These are phyloP conservation scores for Linnemannia exigua DNA, from an alignment of 192 early-diverging fungal species.

Conservation along the genomic window DNA sequence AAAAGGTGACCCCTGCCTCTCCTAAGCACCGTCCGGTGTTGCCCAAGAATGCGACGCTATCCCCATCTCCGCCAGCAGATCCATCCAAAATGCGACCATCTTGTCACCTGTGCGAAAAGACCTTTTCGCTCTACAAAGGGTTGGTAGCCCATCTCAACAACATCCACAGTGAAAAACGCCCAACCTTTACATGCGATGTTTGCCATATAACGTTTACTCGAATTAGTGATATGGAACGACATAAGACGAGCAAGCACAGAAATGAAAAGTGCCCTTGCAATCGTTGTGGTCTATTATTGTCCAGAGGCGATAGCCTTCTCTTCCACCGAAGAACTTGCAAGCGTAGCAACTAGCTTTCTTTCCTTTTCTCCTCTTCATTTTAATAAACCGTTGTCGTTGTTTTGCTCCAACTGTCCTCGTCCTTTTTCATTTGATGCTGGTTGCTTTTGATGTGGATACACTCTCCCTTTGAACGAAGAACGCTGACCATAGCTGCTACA, in stretches of 20 bases:
- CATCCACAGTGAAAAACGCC: not conserved
- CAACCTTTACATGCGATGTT: not conserved
- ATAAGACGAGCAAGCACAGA: not conserved
- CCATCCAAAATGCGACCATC: not conserved
- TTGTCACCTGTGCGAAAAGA: not conserved
- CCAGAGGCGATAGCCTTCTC: not conserved
- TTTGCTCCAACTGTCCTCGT: too few relatives aligned
- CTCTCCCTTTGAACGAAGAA: too few relatives aligned
- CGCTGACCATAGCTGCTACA: too few relatives aligned
- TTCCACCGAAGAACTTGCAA: not conserved
- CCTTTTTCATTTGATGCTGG: too few relatives aligned
- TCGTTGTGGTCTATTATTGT: not conserved
- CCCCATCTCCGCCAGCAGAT: not conserved
- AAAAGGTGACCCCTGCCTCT: not conserved
- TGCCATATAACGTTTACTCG: not conserved
- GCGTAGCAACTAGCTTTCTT: not conserved
- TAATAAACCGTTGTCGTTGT: too few relatives aligned
- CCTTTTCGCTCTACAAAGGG: not conserved
- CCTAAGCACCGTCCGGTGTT: not conserved
- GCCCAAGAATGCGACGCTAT: not conserved
- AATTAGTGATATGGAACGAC: not conserved
- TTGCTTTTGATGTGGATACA: too few relatives aligned
- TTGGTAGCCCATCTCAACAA: not conserved
- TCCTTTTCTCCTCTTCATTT: not conserved
- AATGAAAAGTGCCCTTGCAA: not conserved